phyloP scores from a whole-genome alignment of 495 filamentous ascomycete genomes.

The Elaphomyces granulatus region DNA sequence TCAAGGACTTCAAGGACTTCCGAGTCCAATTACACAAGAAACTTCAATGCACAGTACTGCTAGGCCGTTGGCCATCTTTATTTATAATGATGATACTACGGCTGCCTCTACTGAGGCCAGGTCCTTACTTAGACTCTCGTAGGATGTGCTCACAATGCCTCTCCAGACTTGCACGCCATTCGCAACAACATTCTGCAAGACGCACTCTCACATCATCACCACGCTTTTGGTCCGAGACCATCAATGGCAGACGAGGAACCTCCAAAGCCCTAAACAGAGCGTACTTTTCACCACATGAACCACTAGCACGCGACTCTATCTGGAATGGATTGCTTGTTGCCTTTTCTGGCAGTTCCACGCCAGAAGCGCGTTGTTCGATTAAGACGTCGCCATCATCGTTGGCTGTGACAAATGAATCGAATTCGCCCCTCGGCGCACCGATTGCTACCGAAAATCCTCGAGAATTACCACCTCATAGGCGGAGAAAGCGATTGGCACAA shows the following conservation, averaged over 20 bases:
- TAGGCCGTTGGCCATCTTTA: too few relatives aligned
- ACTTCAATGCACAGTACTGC: too few relatives aligned
- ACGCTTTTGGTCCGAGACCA: slow-evolving; percentile 17
- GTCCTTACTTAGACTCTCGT: slow-evolving; percentile 17
- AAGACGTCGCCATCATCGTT: slow-evolving; percentile 5
- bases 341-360: slow-evolving; percentile 14
- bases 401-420: slow-evolving; percentile 4
- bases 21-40: too few relatives aligned
- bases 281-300: slow-evolving; percentile 29
- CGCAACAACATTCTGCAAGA: slow-evolving; percentile 9
- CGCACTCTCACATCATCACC: slow-evolving; percentile 24
- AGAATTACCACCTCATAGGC: slow-evolving; percentile 33
- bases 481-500: slow-evolving; percentile 37
- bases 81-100: slow-evolving; percentile 36
- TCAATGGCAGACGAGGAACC: slow-evolving; percentile 13
- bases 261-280: slow-evolving; percentile 21
- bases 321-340: slow-evolving; percentile 15
- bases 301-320: slow-evolving; percentile 7
- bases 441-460: slow-evolving; percentile 13
- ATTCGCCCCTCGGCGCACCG: slow-evolving; percentile 1
- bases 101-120: slow-evolving; percentile 25
- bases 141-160: slow-evolving; percentile 24
- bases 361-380: slow-evolving; percentile 4
- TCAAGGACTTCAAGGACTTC: too few relatives aligned
- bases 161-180: slow-evolving; percentile 7